Conservation (phyloP, 208 protist genomes). For the Jaenimonas drosophilae region DNA sequence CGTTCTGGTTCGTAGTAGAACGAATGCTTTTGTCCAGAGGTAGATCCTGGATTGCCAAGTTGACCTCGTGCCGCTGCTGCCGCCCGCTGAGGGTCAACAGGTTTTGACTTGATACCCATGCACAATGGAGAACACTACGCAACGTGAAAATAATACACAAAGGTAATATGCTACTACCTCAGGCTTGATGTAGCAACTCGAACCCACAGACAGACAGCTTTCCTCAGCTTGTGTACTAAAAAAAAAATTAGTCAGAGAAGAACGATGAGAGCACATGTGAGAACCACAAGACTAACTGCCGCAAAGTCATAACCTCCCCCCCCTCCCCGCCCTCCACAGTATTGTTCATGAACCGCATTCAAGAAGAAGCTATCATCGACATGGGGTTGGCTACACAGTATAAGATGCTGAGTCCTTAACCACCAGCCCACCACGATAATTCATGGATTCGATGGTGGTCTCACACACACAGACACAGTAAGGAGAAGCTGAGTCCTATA, state of each 20-base stretch:
- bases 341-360: too few relatives aligned
- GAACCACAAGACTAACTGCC: neutral
- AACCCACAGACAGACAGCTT: neutral
- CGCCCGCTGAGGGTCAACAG: slow-evolving; percentile 39
- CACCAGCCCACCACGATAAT: too few relatives aligned
- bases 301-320: too few relatives aligned
- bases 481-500: too few relatives aligned
- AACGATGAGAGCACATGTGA: neutral
- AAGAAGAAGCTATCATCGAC: too few relatives aligned
- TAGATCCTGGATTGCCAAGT: slow-evolving; percentile 1
- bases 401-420: too few relatives aligned
- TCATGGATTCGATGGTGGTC: too few relatives aligned
- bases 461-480: too few relatives aligned
- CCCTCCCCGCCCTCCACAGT: too few relatives aligned
- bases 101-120: slow-evolving; percentile 79
- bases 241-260: slow-evolving; percentile 8
- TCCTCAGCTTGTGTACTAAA: slow-evolving; percentile 3
- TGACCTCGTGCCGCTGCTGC: slow-evolving; percentile 43
- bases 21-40: slow-evolving; percentile 10
- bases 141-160: neutral
- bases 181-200: neutral
- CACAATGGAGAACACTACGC: neutral
- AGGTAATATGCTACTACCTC: too few relatives aligned
- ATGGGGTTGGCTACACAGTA: too few relatives aligned
- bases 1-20: slow-evolving; percentile 29